Evolutionary conservation across 306 rosid genomes (phyloP).

Genomic region (Vachellia pachyceras): DNA sequence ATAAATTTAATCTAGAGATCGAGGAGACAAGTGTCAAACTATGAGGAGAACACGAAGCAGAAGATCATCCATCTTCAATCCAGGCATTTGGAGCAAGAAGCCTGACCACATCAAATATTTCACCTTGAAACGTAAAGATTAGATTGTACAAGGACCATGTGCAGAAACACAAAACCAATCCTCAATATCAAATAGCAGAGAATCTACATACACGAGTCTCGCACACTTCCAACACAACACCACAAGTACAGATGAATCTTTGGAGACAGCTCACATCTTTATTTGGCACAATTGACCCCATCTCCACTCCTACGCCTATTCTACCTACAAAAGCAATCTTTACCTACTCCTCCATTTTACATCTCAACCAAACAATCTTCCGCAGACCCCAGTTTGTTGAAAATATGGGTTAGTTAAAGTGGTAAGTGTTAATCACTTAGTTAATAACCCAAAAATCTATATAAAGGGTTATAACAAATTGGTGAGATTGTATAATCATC

Average conservation of each 20-base stretch:
- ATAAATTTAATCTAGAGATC: too few species aligned
- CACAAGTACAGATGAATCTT: not conserved
- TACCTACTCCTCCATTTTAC: not conserved
- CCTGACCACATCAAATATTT: too few species aligned
- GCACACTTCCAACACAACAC: not conserved
- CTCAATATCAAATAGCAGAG: conserved; percentile 17
- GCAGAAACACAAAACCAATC: conserved; percentile 14
- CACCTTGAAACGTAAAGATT: too few species aligned
- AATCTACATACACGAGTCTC: conserved; percentile 15
- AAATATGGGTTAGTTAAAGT: too few species aligned
- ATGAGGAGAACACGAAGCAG: too few species aligned
- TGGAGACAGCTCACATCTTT: not conserved
- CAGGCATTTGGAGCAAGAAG: too few species aligned
- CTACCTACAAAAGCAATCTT: conserved; percentile 41
- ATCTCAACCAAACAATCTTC: not conserved
- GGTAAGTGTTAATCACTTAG: too few species aligned
- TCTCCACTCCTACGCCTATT: conserved; percentile 34
- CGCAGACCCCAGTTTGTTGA: not conserved
- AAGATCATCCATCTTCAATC: too few species aligned
- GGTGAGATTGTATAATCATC: too few species aligned
- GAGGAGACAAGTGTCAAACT: too few species aligned
- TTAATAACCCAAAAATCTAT: too few species aligned
- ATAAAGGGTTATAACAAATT: too few species aligned
- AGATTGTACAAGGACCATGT: not conserved
- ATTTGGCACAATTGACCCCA: not conserved